phyloP scores from a whole-genome alignment of 768 basidiomycete species.

The Kwoniella pini region DNA sequence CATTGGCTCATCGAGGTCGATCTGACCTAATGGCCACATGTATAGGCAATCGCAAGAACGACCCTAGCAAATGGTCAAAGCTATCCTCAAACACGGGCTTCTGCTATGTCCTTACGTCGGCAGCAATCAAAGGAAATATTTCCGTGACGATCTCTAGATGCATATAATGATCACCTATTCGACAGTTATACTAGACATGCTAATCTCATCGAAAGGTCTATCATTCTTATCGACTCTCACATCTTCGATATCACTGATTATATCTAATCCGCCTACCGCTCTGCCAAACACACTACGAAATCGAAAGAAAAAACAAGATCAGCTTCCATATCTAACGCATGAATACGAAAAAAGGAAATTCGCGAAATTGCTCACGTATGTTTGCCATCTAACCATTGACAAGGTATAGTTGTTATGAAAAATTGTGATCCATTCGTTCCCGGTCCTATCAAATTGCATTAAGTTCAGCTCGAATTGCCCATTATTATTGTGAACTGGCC shows the following conservation, averaged over 20 bases:
- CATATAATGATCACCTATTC: slow-evolving; percentile 8
- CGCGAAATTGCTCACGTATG: slow-evolving; percentile 53
- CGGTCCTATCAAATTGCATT: slow-evolving; percentile 65
- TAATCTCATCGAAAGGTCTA: slow-evolving; percentile 91
- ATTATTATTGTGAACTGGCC: not conserved
- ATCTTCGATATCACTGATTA: slow-evolving; percentile 80
- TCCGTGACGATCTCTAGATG: not conserved
- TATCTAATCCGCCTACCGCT: slow-evolving; percentile 80
- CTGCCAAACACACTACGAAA: slow-evolving; percentile 82
- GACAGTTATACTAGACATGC: slow-evolving; percentile 59
- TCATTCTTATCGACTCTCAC: slow-evolving; percentile 60
- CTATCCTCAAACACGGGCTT: no score
- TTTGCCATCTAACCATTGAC: slow-evolving; percentile 78
- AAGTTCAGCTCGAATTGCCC: slow-evolving; percentile 9
- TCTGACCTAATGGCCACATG: no score
- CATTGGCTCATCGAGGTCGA: no score
- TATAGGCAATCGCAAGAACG: no score
- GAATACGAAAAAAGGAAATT: not conserved
- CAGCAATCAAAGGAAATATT: not conserved
- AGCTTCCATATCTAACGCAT: not conserved
- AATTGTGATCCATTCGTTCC: slow-evolving; percentile 94
- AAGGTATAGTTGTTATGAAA: slow-evolving; percentile 94
- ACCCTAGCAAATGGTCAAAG: no score
- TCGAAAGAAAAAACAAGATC: not conserved
- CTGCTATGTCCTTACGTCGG: not conserved